phyloP scores from a whole-genome alignment of 352 stramenopile genomes.

The Phytophthora cryptogea region DNA sequence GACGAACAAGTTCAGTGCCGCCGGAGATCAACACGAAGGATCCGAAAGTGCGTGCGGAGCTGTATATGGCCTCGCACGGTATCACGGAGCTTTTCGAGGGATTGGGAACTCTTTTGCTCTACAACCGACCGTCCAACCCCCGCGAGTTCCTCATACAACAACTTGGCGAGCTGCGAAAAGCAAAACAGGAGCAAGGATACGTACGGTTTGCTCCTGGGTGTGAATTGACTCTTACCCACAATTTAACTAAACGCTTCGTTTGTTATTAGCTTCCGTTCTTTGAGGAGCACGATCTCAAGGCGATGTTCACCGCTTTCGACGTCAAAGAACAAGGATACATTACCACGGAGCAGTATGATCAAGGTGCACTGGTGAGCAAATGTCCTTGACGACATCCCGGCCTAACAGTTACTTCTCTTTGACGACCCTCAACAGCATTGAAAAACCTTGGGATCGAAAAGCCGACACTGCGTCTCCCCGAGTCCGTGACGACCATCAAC shows the following conservation, averaged over 20 bases:
- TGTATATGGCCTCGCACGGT: slow-evolving; percentile 70
- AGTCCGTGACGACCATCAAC: slow-evolving; percentile 65
- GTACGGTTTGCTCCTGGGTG: slow-evolving; percentile 29
- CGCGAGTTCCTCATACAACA: slow-evolving; percentile 65
- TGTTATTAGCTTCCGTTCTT: slow-evolving; percentile 63
- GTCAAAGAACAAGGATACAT: slow-evolving; percentile 71
- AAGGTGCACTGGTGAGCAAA: slow-evolving; percentile 38
- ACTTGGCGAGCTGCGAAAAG: slow-evolving; percentile 54
- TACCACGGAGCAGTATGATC: slow-evolving; percentile 66
- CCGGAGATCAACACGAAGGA: slow-evolving; percentile 61
- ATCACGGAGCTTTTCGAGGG: slow-evolving; percentile 74
- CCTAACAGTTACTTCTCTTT: not conserved
- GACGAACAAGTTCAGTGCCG: slow-evolving; percentile 5
- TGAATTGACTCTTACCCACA: not conserved
- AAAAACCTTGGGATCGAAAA: slow-evolving; percentile 69
- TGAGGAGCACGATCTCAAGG: slow-evolving; percentile 68
- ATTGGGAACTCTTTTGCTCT: slow-evolving; percentile 65
- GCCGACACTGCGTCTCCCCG: slow-evolving; percentile 59
- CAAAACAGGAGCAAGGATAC: slow-evolving; percentile 59
- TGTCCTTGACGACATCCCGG: not conserved
- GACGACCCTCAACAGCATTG: slow-evolving; percentile 36
- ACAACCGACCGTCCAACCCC: slow-evolving; percentile 63
- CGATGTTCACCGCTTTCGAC: slow-evolving; percentile 80
- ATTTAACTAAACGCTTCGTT: not conserved
- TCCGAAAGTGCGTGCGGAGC: slow-evolving; percentile 58